Evolutionary conservation across 1,284 basidiomycete species (phyloP), one percentile per base, ranked within the genome.

Genomic region (Cryptococcus amylolentus): DNA sequence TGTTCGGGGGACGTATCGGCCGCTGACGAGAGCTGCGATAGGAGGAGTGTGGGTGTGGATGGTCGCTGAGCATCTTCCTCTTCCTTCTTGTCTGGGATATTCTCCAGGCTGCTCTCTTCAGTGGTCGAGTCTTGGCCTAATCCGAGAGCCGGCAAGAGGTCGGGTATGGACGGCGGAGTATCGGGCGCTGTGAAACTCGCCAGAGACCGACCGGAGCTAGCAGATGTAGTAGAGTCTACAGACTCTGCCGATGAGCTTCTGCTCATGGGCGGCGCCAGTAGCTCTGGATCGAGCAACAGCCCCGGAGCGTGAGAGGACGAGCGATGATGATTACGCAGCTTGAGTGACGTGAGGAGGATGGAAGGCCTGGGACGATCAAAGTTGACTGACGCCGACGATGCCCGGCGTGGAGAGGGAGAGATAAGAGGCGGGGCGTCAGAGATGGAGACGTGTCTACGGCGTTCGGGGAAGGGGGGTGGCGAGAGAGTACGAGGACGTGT

Each of bases 141-240:
- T 35, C 40, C 51, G 53, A 9, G 14, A 54, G 16, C 1, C 54
- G 58, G 31, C 10, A 35, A 14, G 46, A 45, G 14, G 41, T 18
- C 40, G 7, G 40, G 40, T 16, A 42, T 42, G 14, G 40, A 42
- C 7, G 40, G 16, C 12, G 54, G 54, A 7, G 31, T 13, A 13
- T 46, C 49, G 14, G 40, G 20, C n/a, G 49, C 43, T 2, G 49
- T 45, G 43, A 60, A 58, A 8, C 53, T 54, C 13, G 51, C 54
- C 49, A 58, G 52, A 8, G 56, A 54, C 13, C 48, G 51, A 20
- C 54, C 54, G 7, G 52, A 49, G 9, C 26, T 18, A 16, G 47
- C 44, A 6, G 42, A 37, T 10, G 50, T 49, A 2, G 51, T 44
- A 2, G 52, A 54, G 5, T 48, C 54, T 23, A 47, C 42, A 8